A percentile compares a stretch with the other conserved stretches of the same genome.
Evolutionary conservation across 441 rosid species (phyloP).

Genomic region (Adansonia rubrostipa): DNA sequence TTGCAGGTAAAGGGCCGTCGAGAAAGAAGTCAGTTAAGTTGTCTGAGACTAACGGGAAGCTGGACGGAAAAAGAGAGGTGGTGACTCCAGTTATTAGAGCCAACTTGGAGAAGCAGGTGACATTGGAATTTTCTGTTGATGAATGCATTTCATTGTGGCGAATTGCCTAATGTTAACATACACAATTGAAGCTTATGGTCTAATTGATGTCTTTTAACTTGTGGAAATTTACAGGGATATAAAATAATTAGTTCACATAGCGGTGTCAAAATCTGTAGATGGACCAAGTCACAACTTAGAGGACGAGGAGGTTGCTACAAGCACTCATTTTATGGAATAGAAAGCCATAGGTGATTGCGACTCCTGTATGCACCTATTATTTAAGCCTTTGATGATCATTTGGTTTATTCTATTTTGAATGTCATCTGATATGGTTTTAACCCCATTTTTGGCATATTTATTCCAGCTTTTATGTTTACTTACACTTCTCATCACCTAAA

Average conservation of each 20-base stretch:
- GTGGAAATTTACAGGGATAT: slow-evolving; percentile 73
- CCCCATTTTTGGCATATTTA: not conserved
- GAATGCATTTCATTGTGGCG: not conserved
- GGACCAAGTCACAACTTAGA: slow-evolving; percentile 99
- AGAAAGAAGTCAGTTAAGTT: slow-evolving; percentile 46
- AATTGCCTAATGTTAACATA: not conserved
- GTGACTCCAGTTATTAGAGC: slow-evolving; percentile 94
- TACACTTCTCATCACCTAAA: not conserved
- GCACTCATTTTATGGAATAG: slow-evolving; percentile 97
- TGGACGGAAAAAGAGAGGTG: slow-evolving; percentile 73
- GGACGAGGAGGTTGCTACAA: slow-evolving; percentile 99
- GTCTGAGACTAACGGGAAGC: slow-evolving; percentile 57
- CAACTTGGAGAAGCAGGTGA: slow-evolving; percentile 90
- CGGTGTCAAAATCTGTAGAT: slow-evolving; percentile 94
- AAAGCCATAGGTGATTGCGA: slow-evolving; percentile 82
- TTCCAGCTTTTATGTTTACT: not conserved
- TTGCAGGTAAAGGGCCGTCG: slow-evolving; percentile 87
- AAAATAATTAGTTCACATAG: slow-evolving; percentile 95
- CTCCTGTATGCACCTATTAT: not conserved
- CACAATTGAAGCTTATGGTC: not conserved
- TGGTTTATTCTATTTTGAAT: not conserved
- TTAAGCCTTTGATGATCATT: slow-evolving; percentile 1
- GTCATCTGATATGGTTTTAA: not conserved
- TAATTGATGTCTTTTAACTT: slow-evolving; percentile 17
- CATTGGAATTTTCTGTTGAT: not conserved